Evolutionary conservation across 2,329 filamentous ascomycete species (phyloP).

Genomic region (Microdochium paspali): DNA sequence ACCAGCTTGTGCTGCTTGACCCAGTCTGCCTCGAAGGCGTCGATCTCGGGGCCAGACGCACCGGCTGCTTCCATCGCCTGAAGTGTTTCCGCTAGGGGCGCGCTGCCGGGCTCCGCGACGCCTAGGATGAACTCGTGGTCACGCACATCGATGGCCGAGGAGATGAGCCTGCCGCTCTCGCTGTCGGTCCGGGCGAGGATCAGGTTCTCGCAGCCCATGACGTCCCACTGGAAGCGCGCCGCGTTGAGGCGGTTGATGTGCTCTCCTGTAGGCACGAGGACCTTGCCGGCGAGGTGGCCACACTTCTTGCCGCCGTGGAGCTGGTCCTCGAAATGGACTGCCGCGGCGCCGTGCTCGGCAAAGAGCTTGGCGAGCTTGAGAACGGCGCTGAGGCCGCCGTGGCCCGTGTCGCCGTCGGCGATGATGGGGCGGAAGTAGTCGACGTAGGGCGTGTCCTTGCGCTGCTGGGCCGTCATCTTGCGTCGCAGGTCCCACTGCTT

Average conservation of each 20-base stretch:
- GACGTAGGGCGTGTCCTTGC: conserved; percentile 67
- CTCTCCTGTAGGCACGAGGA: conserved; percentile 85
- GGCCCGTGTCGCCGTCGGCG: conserved; percentile 92
- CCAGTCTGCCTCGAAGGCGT: conserved; percentile 79
- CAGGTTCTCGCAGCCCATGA: conserved; percentile 93
- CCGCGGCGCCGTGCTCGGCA: conserved; percentile 91
- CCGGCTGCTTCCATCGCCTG: conserved; percentile 83
- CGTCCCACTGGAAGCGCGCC: conserved; percentile 92
- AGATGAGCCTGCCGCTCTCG: conserved; percentile 84
- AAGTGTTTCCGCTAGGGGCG: conserved; percentile 78
- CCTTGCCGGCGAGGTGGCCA: conserved; percentile 91
- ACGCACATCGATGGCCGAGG: conserved; percentile 82
- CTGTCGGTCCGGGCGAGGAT: conserved; percentile 93
- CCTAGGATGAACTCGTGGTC: conserved; percentile 97
- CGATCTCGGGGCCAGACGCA: conserved; percentile 69
- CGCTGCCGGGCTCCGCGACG: conserved; percentile 61
- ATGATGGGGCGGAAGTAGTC: conserved; percentile 94
- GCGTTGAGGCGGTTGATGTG: conserved; percentile 94
- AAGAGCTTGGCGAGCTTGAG: conserved; percentile 96
- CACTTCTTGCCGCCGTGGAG: conserved; percentile 98
- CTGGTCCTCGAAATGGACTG: conserved; percentile 96
- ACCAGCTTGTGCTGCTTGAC: conserved; percentile 77
- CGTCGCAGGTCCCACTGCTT: conserved; percentile 85
- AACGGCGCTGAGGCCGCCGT: conserved; percentile 86
- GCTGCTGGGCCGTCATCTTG: conserved; percentile 65